Base-by-base conservation (phyloP, 495 filamentous ascomycete genomes). In the Podospora pseudopauciseta region DNA sequence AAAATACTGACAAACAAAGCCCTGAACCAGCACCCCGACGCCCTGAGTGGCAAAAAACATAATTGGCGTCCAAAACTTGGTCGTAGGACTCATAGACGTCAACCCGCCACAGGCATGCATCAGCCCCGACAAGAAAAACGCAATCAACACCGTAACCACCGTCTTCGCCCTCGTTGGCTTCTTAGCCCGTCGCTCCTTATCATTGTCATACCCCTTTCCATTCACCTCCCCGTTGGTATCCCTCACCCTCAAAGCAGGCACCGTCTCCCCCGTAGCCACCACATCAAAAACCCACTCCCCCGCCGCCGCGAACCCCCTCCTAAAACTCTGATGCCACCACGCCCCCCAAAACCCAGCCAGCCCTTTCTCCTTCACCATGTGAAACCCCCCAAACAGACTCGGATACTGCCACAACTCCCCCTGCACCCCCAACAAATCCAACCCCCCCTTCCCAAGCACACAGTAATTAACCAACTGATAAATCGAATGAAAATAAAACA, bases 251-350 rank as follows among this genome's bases (percentile, higher is more conserved):
- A 91, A 91, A 1, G 86, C 86, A 28, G 85, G 74, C 13, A 84
- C 27, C 19, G 85, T 64, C 28, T 67, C 30, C 27, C 59, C 59
- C 59, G 6, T 61, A 16, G 13, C 3, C 27, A n/a, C 23, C 11
- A 49, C 16, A n/a, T 5, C 19, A 18, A 57, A 20, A 7, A 55
- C 4, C 61, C 62, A 89, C 7, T 77, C 74, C 0, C 82, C 76
- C 0, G 89, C 85, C 1, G 85, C 83, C 5, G 85, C 78, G 74
- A 97, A 94, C 0, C 83, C 90, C 49, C 86, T 83, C 3, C 92
- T 88, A 79, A 97, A 95, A 1, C 89, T 85, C 75, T 97, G 93
- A 76, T 97, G 93, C 93, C 93, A 97, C 89, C 89, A 96, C 18
- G 80, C 84, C 56, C 90, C 86, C 93, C 93, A 97, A 71, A 89